phyloP scores from a whole-genome alignment of 176 grass and related monocot genomes.

The Secale cereale region DNA sequence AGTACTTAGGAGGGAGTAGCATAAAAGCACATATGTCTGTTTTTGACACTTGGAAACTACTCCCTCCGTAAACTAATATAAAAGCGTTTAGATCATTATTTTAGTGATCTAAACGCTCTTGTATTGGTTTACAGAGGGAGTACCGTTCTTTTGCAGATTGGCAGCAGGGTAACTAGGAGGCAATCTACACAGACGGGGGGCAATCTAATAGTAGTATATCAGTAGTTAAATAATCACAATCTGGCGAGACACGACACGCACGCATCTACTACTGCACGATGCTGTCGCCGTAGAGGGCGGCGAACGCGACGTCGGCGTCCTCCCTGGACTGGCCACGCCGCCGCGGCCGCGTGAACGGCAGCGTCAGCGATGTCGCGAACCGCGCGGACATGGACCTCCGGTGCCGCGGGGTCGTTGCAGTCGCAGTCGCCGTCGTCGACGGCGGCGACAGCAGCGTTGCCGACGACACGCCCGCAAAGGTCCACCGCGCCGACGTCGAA shows the following conservation, averaged over 20 bases:
- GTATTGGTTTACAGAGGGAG: too few relatives aligned
- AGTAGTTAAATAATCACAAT: not conserved
- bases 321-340: slow-evolving; percentile 15
- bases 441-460: not conserved
- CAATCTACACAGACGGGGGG: not conserved
- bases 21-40: too few relatives aligned
- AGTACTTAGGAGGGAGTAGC: too few relatives aligned
- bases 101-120: too few relatives aligned
- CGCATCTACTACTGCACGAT: not conserved
- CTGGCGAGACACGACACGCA: not conserved
- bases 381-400: slow-evolving; percentile 41
- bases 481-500: not conserved
- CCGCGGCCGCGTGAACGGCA: slow-evolving; percentile 17
- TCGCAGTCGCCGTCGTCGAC: not conserved
- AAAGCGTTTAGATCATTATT: too few relatives aligned
- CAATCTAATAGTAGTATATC: not conserved
- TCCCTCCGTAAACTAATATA: too few relatives aligned
- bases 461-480: not conserved
- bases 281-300: slow-evolving; percentile 18
- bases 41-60: too few relatives aligned
- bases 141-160: too few relatives aligned
- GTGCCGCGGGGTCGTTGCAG: not conserved
- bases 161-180: not conserved
- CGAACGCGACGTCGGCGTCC: slow-evolving; percentile 22
- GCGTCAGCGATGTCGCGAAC: slow-evolving; percentile 32